Percentiles rank a stretch among this genome's conserved stretches.
These are phyloP conservation scores for Trichoderma pleuroti DNA, from an alignment of 2,329 filamentous ascomycete genomes.

Conservation along the genomic window DNA sequence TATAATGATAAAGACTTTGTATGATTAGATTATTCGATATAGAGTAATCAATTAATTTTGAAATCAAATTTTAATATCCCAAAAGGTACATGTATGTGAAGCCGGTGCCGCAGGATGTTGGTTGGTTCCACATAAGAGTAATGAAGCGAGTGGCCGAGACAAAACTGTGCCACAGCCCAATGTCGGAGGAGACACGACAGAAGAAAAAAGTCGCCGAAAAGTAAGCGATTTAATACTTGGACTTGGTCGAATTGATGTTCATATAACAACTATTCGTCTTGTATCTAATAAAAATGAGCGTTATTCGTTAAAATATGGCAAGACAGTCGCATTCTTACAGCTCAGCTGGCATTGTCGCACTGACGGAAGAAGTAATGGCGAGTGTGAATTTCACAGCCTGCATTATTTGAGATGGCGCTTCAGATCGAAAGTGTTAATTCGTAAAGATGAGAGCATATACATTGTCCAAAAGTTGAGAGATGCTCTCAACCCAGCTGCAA, in stretches of 20 bases:
- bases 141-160: too few relatives aligned
- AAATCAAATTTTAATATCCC: not conserved
- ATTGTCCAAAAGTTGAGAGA: not conserved
- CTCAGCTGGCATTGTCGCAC: not conserved
- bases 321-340: not conserved
- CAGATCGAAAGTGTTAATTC: not conserved
- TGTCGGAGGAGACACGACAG: too few relatives aligned
- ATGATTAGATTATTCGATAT: not conserved
- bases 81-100: too few relatives aligned
- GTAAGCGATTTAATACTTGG: not conserved
- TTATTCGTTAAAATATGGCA: not conserved
- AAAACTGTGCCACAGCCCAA: too few relatives aligned
- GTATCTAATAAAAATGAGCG: not conserved
- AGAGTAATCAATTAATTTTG: conserved; percentile 7
- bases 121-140: too few relatives aligned
- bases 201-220: too few relatives aligned
- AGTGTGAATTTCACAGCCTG: not conserved
- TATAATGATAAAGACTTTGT: not conserved
- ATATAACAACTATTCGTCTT: not conserved
- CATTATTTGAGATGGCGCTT: not conserved
- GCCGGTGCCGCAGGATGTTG: too few relatives aligned
- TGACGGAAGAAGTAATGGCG: not conserved
- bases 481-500: not conserved
- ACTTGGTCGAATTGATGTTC: not conserved
- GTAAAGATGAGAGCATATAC: not conserved